phyloP scores from a whole-genome alignment of 768 basidiomycete genomes.

The Suillus hirtellus region DNA sequence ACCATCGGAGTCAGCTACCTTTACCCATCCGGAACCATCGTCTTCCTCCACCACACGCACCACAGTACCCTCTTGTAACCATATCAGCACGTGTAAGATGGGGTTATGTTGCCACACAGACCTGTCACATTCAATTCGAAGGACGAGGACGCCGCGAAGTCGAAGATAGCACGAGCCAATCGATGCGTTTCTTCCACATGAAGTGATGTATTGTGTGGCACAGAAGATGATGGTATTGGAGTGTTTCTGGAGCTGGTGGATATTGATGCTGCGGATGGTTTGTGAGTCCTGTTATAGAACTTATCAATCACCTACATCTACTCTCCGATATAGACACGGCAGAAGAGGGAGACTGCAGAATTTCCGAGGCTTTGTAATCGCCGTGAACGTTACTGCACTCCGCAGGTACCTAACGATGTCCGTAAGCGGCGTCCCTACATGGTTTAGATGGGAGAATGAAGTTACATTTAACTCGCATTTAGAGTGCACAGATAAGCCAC shows the following conservation, averaged over 20 bases:
- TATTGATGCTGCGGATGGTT: conserved; percentile 7
- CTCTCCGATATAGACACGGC: conserved; percentile 34
- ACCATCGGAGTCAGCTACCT: conserved; percentile 60
- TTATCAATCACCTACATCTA: conserved; percentile 20
- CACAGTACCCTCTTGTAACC: conserved; percentile 52
- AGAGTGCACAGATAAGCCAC: conserved; percentile 76
- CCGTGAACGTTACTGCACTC: conserved; percentile 50
- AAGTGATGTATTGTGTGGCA: conserved; percentile 40
- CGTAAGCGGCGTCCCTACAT: conserved; percentile 3
- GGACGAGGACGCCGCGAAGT: conserved; percentile 72
- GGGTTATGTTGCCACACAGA: conserved; percentile 31
- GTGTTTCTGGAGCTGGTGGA: conserved; percentile 17
- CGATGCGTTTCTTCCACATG: conserved; percentile 46
- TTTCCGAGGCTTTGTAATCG: conserved; percentile 25
- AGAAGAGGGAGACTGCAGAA: conserved; percentile 29
- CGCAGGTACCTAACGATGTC: conserved; percentile 60
- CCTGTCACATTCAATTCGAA: conserved; percentile 75
- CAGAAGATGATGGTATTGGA: conserved; percentile 61
- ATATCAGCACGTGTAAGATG: conserved; percentile 18
- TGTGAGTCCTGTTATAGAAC: conserved; percentile 11
- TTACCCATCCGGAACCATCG: conserved; percentile 87
- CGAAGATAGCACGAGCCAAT: conserved; percentile 66
- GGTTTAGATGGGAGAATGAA: not conserved
- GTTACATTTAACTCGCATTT: conserved; percentile 85
- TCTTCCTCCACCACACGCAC: conserved; percentile 77